These are phyloP conservation scores for Bathelium albidoporum DNA, from an alignment of 495 filamentous ascomycete species.

Conservation along the genomic window DNA sequence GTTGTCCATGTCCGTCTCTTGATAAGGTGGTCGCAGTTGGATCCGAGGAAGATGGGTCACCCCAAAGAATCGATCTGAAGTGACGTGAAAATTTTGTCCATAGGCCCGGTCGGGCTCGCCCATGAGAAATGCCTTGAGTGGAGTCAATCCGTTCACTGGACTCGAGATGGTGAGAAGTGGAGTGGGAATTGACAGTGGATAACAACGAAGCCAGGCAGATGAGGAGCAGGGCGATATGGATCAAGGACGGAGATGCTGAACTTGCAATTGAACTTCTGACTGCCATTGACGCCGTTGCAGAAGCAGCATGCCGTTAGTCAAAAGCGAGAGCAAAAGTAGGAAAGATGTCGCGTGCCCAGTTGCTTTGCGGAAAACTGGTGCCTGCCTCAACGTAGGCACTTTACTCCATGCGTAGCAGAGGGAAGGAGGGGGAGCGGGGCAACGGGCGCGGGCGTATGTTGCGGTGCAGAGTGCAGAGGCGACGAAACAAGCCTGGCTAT, in stretches of 20 bases:
- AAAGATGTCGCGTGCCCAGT: background rate
- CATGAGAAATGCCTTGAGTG: background rate
- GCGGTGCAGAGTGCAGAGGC: background rate
- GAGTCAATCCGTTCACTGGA: background rate
- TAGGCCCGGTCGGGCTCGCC: background rate
- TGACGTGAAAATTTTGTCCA: background rate
- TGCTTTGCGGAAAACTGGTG: background rate
- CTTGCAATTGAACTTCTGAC: background rate
- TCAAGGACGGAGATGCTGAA: constrained; percentile 6
- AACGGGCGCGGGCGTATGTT: background rate
- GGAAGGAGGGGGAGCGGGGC: constrained; percentile 1
- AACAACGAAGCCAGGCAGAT: background rate
- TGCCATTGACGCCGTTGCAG: background rate
- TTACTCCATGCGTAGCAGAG: background rate
- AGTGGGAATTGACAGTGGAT: background rate
- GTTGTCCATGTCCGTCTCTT: constrained; percentile 2
- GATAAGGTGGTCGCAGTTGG: background rate
- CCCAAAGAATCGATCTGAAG: background rate
- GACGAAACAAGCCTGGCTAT: no score
- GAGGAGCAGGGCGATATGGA: constrained; percentile 20
- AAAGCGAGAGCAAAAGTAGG: background rate
- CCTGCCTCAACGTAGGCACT: no score
- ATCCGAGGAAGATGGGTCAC: background rate
- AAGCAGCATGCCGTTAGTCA: background rate
- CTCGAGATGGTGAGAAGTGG: background rate